Conservation (phyloP, 169 alveolate species). For the Ophryocystis elektroscirrha region DNA sequence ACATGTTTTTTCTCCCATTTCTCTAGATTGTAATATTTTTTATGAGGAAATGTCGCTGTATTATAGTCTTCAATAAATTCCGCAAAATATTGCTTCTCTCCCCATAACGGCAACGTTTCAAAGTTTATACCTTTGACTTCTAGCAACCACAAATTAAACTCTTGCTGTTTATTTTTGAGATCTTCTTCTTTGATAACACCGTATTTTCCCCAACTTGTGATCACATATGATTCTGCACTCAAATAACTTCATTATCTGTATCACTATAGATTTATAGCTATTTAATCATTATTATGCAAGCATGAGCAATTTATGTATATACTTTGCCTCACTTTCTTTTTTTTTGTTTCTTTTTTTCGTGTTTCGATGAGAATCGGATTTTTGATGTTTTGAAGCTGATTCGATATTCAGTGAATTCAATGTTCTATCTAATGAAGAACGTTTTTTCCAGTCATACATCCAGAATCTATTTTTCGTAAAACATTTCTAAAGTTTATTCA, state of each 20-base stretch:
- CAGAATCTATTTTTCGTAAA: background rate
- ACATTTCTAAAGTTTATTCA: background rate
- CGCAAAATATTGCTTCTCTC: constrained; percentile 21
- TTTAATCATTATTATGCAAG: constrained; percentile 8
- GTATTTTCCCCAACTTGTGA: constrained; percentile 11
- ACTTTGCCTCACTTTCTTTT: background rate
- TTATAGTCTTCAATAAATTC: constrained; percentile 33
- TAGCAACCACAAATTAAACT: constrained; percentile 25
- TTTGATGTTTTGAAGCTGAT: background rate
- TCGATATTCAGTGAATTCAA: background rate
- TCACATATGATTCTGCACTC: constrained; percentile 3
- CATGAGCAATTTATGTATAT: background rate
- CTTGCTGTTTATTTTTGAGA: constrained; percentile 21
- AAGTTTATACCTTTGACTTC: constrained; percentile 24
- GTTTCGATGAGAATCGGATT: background rate
- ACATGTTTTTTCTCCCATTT: constrained; percentile 16
- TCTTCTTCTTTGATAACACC: constrained; percentile 15
- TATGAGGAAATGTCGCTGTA: constrained; percentile 29
- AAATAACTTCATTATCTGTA: background rate
- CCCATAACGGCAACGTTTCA: constrained; percentile 18
- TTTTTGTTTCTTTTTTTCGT: background rate
- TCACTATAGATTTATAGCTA: constrained; percentile 4
- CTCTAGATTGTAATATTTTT: constrained; percentile 26
- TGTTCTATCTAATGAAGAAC: background rate
- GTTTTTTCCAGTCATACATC: background rate